Conservation (phyloP, 306 rosid species). For the Castanea sativa region DNA sequence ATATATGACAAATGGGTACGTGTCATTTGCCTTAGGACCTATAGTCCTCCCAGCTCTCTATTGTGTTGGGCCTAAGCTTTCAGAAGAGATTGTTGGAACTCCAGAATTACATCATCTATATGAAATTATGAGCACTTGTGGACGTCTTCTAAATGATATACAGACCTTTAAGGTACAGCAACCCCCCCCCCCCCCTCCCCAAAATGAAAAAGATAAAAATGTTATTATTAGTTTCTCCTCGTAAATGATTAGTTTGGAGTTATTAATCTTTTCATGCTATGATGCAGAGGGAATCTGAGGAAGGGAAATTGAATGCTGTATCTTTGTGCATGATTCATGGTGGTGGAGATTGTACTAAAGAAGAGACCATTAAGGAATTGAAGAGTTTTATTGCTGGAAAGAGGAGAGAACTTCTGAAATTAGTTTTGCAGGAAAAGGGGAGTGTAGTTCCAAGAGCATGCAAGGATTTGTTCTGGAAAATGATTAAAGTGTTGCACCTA, state of each 20-base stretch:
- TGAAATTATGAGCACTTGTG: constrained; percentile 56
- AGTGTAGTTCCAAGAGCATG: constrained; percentile 71
- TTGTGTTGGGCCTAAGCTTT: constrained; percentile 76
- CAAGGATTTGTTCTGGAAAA: constrained; percentile 87
- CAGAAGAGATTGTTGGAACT: constrained; percentile 34
- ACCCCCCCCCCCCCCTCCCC: neutral
- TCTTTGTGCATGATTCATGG: constrained; percentile 39
- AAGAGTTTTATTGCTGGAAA: constrained; percentile 29
- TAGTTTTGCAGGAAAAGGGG: constrained; percentile 59
- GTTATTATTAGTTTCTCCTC: too few species aligned
- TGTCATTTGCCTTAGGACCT: too few species aligned
- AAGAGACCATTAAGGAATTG: constrained; percentile 44
- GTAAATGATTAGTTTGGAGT: too few species aligned
- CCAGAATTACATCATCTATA: constrained; percentile 45
- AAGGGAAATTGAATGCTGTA: constrained; percentile 75
- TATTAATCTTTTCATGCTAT: neutral
- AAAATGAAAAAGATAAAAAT: neutral
- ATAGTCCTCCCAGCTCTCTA: constrained; percentile 70
- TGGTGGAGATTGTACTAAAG: constrained; percentile 32
- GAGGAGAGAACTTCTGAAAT: constrained; percentile 60
- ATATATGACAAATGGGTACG: too few species aligned
- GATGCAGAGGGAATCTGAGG: constrained; percentile 69
- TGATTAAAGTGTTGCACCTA: constrained; percentile 53
- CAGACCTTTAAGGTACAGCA: constrained; percentile 51
- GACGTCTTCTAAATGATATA: constrained; percentile 82